Evolutionary conservation across 192 early-diverging fungal species (phyloP), one percentile per base, ranked within the genome.

Genomic region (Coemansia sp.): DNA sequence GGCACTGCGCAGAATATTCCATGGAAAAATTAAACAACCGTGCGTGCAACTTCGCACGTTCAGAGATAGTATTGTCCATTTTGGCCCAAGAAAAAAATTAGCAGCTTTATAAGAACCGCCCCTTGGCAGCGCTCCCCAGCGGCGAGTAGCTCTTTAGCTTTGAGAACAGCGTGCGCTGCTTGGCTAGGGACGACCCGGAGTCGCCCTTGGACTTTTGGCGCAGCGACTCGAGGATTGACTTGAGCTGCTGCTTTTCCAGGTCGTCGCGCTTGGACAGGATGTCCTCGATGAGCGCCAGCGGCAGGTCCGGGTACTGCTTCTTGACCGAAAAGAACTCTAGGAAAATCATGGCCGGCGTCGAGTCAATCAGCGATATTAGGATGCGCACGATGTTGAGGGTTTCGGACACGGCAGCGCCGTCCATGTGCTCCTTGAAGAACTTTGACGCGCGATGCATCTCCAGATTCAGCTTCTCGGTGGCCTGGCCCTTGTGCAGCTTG

Each of bases 261-360:
- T 99, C 95, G 75, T 98, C 95, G 54, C 95, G 82, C 69, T 87
- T 90, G 40, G 74, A 65, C 50, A 98, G 70, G 28, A 97, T 80
- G 67, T 95, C 90, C 74, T 98, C 94, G n/a, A 98, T 84, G 73
- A 95, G 88, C 24, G 84, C 81, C n/a, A 97, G 60, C 5, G 94
- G 95, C 38, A 96, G 63, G 68, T 99, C 95, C 8, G 92, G 92
- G 75, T 90, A 99, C 60, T 88, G 81, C 57, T 94, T 91, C 81
- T 89, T 91, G 64, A 97, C 63, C 10, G 86, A 74, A 57, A 94
- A 96, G 69, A 95, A 98, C 73, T 98, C 92, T 58, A 99, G 74
- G 65, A 90, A 97, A 9, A 94, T 83, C 69, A 92, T 86, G 30
- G 85, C 80, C n/a, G 90, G 87, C 46, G 88, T 87, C 50, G 86